Evolutionary conservation across 169 alveolate species (phyloP).

Genomic region (Cryptosporidium meleagridis): DNA sequence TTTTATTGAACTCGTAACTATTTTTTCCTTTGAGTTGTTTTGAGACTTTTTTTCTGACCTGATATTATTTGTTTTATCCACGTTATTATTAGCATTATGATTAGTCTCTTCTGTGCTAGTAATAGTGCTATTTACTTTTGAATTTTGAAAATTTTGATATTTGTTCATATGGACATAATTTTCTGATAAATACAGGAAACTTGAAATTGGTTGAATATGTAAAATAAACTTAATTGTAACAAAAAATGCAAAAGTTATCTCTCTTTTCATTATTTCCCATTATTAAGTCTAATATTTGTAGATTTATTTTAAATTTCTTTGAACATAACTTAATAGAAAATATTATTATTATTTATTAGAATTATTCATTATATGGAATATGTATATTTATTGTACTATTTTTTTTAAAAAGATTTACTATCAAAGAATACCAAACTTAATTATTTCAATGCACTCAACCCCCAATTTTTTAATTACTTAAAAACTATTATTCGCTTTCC

Average conservation of each 20-base stretch:
- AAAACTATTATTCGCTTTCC: slow-evolving; percentile 19
- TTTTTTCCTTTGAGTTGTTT: neutral
- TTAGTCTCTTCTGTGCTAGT: too few relatives aligned
- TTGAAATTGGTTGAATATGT: neutral
- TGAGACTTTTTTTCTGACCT: slow-evolving; percentile 3
- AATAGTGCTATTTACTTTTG: neutral
- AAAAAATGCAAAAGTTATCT: neutral
- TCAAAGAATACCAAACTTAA: neutral
- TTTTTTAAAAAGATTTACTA: neutral
- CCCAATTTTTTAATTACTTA: neutral
- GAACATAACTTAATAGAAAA: neutral
- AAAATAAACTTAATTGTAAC: neutral
- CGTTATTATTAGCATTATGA: neutral
- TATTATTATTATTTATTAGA: neutral
- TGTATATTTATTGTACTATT: neutral
- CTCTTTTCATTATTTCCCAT: neutral
- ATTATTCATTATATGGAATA: neutral
- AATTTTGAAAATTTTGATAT: neutral
- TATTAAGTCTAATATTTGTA: neutral
- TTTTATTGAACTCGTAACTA: neutral
- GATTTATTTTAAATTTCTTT: neutral
- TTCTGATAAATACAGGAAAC: neutral
- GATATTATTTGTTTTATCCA: neutral
- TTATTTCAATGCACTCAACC: neutral
- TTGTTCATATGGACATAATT: neutral